phyloP scores from a whole-genome alignment of 176 grass and related monocot species.

The Phyllostachys edulis region DNA sequence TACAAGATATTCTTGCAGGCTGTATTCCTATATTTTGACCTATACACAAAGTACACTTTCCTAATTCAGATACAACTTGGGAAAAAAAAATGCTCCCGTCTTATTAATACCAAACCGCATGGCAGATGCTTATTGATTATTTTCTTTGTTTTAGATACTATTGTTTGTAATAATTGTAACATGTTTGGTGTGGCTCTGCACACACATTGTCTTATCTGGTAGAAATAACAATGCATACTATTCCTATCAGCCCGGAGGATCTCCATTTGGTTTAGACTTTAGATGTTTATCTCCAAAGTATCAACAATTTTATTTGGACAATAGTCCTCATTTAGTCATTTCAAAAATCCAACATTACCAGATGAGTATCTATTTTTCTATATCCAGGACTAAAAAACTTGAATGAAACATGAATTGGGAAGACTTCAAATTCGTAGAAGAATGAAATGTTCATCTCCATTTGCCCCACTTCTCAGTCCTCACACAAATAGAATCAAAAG shows the following conservation, averaged over 20 bases:
- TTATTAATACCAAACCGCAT: neutral
- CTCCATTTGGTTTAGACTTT: neutral
- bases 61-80: neutral
- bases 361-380: neutral
- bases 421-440: neutral
- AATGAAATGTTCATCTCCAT: slow-evolving; percentile 26
- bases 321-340: neutral
- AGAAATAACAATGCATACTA: neutral
- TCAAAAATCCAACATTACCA: neutral
- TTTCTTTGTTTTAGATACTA: neutral
- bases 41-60: neutral
- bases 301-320: neutral
- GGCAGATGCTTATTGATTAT: neutral
- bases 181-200: neutral
- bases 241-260: neutral
- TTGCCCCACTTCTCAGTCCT: slow-evolving; percentile 5
- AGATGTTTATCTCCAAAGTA: neutral
- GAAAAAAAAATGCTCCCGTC: neutral
- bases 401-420: neutral
- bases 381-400: neutral
- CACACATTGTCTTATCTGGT: neutral
- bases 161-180: slow-evolving; percentile 7
- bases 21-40: neutral
- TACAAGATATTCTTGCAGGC: neutral
- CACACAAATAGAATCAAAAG: neutral